These are phyloP conservation scores for Gonapodya prolifera DNA, from an alignment of 192 early-diverging fungal species.

Conservation along the genomic window DNA sequence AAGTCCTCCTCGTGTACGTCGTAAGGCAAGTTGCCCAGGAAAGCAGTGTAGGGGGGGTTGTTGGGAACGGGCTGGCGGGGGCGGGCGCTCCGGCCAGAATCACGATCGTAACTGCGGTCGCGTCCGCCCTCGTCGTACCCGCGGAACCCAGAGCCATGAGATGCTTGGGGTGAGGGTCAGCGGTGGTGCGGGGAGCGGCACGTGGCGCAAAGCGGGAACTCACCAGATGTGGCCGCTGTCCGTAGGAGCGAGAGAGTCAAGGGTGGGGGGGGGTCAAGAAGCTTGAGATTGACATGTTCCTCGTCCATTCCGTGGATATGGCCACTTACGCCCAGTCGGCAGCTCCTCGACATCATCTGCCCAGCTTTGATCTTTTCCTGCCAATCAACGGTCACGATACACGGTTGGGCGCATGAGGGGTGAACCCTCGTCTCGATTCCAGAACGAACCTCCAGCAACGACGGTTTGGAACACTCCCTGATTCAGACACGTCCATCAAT, in stretches of 20 bases:
- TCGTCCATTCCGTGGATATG: constrained; percentile 4
- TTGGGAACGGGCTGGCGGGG: constrained; percentile 47
- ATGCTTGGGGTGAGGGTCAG: background rate
- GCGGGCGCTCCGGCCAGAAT: constrained; percentile 18
- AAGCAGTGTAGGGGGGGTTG: constrained; percentile 76
- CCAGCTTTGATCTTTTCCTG: constrained; percentile 30
- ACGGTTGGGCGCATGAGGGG: no score
- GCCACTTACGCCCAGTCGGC: constrained; percentile 66
- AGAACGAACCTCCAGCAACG: background rate
- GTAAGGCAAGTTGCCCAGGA: constrained; percentile 83
- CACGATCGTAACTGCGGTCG: constrained; percentile 27
- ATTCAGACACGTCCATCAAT: background rate
- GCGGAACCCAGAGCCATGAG: constrained; percentile 3
- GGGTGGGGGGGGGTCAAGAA: no score
- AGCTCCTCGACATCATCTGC: constrained; percentile 85
- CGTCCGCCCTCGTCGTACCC: constrained; percentile 16
- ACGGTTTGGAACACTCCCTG: background rate
- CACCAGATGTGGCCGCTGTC: constrained; percentile 14
- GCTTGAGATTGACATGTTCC: background rate
- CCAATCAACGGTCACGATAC: background rate
- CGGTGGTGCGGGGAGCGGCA: constrained; percentile 13
- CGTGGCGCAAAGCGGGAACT: constrained; percentile 7
- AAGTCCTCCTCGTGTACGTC: constrained; percentile 66
- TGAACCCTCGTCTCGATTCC: no score
- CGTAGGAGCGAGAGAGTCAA: no score